Evolutionary conservation across 345 rosid genomes (phyloP), one percentile per base, ranked within the genome.

Genomic region (Sonneratia alba): DNA sequence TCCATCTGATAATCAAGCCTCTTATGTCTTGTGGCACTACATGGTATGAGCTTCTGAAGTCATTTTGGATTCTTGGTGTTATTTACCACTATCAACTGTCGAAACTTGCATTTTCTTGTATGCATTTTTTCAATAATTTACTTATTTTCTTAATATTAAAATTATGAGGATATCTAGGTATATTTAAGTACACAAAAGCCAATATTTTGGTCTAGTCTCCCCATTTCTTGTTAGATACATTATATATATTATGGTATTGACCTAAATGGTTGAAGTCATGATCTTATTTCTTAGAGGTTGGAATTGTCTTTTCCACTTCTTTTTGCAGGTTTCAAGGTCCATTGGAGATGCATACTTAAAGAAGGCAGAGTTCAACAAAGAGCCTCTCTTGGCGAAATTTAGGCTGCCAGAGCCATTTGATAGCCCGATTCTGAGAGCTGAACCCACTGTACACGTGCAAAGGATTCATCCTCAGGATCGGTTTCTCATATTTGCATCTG

Each of bases 261-360:
- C 32, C 32, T 27, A 53, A 21, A 36, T 18, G 40, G 36, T 19
- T 22, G 19, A 10, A 36, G 51, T 51, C 32, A 53, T 19, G 57
- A 68, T 43, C 48, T 70, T 16, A 36, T 51, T 40, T 40, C 43
- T 40, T 40, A 40, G 43, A 40, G 43, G 43, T 53, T 19, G 45
- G 14, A 43, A 22, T 36, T 61, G 34, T 51, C 36, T 72, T 57
- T 40, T 66, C 21, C 63, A 27, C 32, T 27, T 71, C n/a, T 59
- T 36, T 67, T 69, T 77, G 72, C 84, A 91, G 97, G 82, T 96
- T 37, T 92, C 98, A 0, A 92, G 99, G 80, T 88, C 99, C 61
- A 89, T 92, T 0, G 99, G 99, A 3, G 99, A 96, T 79, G 99
- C 97, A n/a, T 96, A 96, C 83, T 78, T 96, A 32, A 96, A 96